phyloP scores from a whole-genome alignment of 768 basidiomycete species.

The Fibroporia radiculosa region DNA sequence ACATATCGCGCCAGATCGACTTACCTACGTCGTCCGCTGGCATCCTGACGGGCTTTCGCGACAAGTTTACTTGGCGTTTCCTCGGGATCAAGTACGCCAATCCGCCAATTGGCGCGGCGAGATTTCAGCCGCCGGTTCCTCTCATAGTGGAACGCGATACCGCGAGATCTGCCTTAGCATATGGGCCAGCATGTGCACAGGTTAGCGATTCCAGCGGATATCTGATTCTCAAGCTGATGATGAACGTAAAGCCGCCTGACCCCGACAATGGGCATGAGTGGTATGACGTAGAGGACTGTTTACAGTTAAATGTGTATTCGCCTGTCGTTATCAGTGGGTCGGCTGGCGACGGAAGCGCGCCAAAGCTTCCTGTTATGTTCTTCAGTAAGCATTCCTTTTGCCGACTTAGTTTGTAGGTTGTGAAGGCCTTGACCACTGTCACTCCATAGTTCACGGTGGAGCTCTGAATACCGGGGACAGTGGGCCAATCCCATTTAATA shows the following conservation, averaged over 20 bases:
- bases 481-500: slow-evolving; percentile 7
- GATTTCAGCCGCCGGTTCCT: slow-evolving; percentile 3
- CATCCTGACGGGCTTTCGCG: slow-evolving; percentile 4
- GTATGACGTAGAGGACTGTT: slow-evolving; percentile 4
- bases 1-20: slow-evolving; percentile 6
- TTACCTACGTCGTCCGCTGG: slow-evolving; percentile 3
- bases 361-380: slow-evolving; percentile 9
- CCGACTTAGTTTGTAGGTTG: background rate
- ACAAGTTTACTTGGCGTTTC: slow-evolving; percentile 7
- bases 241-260: slow-evolving; percentile 2
- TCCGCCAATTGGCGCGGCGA: background rate
- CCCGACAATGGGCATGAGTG: slow-evolving; percentile 4
- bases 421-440: too few species aligned
- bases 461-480: slow-evolving; percentile 7
- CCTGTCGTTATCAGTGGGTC: slow-evolving; percentile 2
- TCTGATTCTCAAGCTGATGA: background rate
- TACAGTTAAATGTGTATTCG: slow-evolving; percentile 6
- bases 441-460: slow-evolving; percentile 5
- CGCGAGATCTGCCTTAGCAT: background rate
- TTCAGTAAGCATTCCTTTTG: slow-evolving; percentile 1
- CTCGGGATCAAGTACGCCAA: slow-evolving; percentile 6
- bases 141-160: background rate
- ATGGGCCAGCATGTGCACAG: slow-evolving; percentile 5
- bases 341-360: background rate
- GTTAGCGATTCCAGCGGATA: too few species aligned